Evolutionary conservation across 768 basidiomycete species (phyloP).

Genomic region (Candolleomyces eurysporus): DNA sequence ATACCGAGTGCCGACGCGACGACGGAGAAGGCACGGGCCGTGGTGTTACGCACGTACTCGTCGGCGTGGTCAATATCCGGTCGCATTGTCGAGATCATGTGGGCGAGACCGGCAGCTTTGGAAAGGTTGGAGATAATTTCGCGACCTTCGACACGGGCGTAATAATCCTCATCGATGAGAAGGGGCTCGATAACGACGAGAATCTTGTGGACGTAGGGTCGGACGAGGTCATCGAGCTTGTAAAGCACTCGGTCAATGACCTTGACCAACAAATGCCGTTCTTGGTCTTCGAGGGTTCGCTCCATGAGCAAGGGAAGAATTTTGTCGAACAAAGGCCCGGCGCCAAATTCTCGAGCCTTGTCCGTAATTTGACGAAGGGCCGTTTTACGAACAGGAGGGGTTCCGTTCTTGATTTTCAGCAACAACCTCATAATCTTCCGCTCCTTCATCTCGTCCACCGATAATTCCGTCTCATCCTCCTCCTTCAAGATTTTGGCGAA

Average conservation of each 20-base stretch:
- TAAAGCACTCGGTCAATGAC: slow-evolving; percentile 98
- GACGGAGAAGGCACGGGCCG: slow-evolving; percentile 97
- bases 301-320: slow-evolving; percentile 98
- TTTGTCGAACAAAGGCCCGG: slow-evolving; percentile 97
- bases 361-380: slow-evolving; percentile 98
- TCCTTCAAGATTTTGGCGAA: slow-evolving; percentile 95
- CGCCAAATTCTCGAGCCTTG: slow-evolving; percentile 97
- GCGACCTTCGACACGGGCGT: slow-evolving; percentile 94
- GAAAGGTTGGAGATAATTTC: slow-evolving; percentile 99
- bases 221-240: slow-evolving; percentile 98
- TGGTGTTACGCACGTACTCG: slow-evolving; percentile 98
- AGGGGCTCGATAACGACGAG: slow-evolving; percentile 99
- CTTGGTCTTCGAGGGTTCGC: slow-evolving; percentile 95
- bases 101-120: slow-evolving; percentile 97
- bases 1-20: slow-evolving; percentile 98
- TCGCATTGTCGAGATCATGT: slow-evolving; percentile 99
- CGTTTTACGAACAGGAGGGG: slow-evolving; percentile 96
- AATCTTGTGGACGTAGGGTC: slow-evolving; percentile 99
- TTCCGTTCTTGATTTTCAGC: slow-evolving; percentile 99
- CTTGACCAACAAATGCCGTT: slow-evolving; percentile 96
- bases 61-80: slow-evolving; percentile 99
- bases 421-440: slow-evolving; percentile 98
- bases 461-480: slow-evolving; percentile 90
- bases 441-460: slow-evolving; percentile 98
- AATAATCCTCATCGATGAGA: slow-evolving; percentile 97